Conservation (phyloP, 83 land plant species). For the Isoetes engelmannii region DNA sequence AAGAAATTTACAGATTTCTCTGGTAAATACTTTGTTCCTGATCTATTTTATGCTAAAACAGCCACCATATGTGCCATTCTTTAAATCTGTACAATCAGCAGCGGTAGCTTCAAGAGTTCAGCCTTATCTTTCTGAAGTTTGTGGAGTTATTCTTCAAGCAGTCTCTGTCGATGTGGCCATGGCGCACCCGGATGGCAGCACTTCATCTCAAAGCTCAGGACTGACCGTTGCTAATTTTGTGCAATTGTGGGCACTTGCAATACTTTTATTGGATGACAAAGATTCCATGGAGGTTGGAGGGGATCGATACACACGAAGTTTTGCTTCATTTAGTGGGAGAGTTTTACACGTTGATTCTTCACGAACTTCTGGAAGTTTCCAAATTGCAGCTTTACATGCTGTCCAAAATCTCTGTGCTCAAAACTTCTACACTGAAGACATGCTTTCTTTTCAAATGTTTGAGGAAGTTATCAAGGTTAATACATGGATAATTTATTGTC, state of each 20-base stretch:
- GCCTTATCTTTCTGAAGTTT: conserved; percentile 60
- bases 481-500: too few relatives aligned
- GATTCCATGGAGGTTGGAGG: conserved; percentile 18
- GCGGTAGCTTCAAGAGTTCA: conserved; percentile 55
- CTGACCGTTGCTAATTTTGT: conserved; percentile 45
- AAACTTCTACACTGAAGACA: conserved; percentile 44
- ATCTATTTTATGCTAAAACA: not conserved
- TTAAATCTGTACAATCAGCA: conserved; percentile 73
- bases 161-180: conserved; percentile 67
- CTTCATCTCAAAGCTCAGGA: conserved; percentile 15
- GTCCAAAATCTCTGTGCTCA: conserved; percentile 50
- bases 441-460: conserved; percentile 55
- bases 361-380: conserved; percentile 17
- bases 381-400: conserved; percentile 52
- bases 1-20: not conserved
- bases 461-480: conserved; percentile 69
- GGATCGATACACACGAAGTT: conserved; percentile 15
- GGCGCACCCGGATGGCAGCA: conserved; percentile 16
- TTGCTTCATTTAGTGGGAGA: conserved; percentile 24
- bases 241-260: conserved; percentile 76
- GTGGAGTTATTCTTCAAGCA: conserved; percentile 87
- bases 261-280: conserved; percentile 50
- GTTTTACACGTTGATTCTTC: not conserved
- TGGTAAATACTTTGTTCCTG: too few relatives aligned
- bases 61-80: conserved; percentile 50